Percentiles rank a stretch among this genome's conserved stretches.
These are phyloP conservation scores for Furcasterigmium furcatum DNA, from an alignment of 2,329 filamentous ascomycete genomes.

Conservation along the genomic window DNA sequence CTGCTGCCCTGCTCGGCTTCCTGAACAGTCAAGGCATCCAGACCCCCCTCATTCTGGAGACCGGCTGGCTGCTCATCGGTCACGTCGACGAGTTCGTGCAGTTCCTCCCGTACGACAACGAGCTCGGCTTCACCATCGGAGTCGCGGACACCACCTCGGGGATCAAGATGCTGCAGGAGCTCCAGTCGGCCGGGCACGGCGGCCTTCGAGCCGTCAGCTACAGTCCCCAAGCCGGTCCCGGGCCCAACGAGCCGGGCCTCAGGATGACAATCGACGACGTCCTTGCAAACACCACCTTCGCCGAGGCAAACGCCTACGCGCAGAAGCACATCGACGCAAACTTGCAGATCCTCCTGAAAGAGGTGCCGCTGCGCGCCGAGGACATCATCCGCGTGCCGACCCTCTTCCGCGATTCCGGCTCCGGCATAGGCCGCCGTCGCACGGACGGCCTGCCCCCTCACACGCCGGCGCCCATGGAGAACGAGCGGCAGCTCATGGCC, in stretches of 20 bases:
- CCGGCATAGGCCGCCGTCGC: neutral
- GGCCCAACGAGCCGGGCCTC: neutral
- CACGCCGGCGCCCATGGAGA: neutral
- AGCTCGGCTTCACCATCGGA: constrained; percentile 16
- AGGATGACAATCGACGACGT: constrained; percentile 10
- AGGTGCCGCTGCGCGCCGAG: constrained; percentile 15
- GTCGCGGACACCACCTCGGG: constrained; percentile 17
- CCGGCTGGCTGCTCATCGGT: constrained; percentile 23
- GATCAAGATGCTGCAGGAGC: constrained; percentile 17
- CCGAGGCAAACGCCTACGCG: constrained; percentile 3
- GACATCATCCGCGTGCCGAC: constrained; percentile 17
- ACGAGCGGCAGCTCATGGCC: constrained; percentile 7
- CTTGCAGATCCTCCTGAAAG: constrained; percentile 1
- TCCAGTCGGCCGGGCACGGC: constrained; percentile 19
- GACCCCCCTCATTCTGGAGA: constrained; percentile 27
- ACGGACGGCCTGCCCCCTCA: constrained; percentile 1
- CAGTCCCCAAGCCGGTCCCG: neutral
- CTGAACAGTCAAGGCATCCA: constrained; percentile 30
- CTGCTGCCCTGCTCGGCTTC: constrained; percentile 22
- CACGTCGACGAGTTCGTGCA: constrained; percentile 31
- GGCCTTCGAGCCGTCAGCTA: neutral
- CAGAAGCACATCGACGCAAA: constrained; percentile 13
- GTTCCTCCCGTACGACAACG: constrained; percentile 18
- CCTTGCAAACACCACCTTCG: constrained; percentile 8
- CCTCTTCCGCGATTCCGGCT: constrained; percentile 9